Conservation (phyloP, 805 yeast genomes). For the Yarrowia sp. region DNA sequence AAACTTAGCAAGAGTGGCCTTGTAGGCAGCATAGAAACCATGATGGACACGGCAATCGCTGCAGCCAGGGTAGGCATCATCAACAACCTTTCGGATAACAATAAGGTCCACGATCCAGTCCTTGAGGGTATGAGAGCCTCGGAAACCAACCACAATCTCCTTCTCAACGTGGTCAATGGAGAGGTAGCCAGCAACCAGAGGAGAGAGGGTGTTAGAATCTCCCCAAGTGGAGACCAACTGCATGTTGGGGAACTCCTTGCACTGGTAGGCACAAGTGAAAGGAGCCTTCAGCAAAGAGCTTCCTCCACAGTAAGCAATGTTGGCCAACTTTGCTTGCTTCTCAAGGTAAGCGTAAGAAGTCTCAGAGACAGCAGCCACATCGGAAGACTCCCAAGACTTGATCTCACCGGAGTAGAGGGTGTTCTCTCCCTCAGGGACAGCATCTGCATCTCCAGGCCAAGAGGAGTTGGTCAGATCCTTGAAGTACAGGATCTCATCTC, state of each 20-base stretch:
- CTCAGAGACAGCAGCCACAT: background rate
- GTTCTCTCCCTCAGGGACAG: background rate
- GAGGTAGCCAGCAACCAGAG: slow-evolving; percentile 1
- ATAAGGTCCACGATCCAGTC: slow-evolving; percentile 17
- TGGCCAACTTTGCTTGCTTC: slow-evolving; percentile 6
- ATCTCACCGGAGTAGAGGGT: background rate
- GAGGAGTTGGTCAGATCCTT: background rate
- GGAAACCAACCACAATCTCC: slow-evolving; percentile 5
- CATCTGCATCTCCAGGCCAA: background rate
- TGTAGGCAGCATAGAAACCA: background rate
- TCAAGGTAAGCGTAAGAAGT: background rate
- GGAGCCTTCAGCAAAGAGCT: background rate
- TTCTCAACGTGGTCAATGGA: background rate
- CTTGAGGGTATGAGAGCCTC: slow-evolving; percentile 5
- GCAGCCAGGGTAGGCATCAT: background rate
- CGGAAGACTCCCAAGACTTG: background rate
- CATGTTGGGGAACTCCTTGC: slow-evolving; percentile 18
- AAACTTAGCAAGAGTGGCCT: background rate
- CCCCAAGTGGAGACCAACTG: slow-evolving; percentile 12
- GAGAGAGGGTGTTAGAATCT: background rate
- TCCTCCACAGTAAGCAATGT: slow-evolving; percentile 20
- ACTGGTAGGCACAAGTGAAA: slow-evolving; percentile 9
- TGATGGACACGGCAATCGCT: background rate
- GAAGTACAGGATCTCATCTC: background rate
- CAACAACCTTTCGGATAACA: background rate